Conservation (phyloP, 1,284 basidiomycete genomes). For the Malassezia obtusa region DNA sequence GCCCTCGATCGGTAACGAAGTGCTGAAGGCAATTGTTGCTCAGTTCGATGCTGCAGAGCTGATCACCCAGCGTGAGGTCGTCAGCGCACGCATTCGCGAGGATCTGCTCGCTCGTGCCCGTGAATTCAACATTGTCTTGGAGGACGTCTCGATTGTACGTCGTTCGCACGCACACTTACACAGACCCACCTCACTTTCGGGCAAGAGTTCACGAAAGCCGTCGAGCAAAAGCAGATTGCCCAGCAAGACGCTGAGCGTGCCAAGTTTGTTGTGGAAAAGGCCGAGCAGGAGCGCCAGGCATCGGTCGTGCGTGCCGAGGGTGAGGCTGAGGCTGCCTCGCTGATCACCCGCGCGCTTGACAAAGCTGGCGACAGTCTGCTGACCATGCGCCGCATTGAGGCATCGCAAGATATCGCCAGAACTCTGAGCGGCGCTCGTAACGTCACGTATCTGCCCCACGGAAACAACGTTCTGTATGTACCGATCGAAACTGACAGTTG, state of each 20-base stretch:
- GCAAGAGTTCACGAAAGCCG: constrained; percentile 62
- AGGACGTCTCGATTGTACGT: constrained; percentile 78
- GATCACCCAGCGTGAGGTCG: constrained; percentile 59
- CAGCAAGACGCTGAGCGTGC: constrained; percentile 89
- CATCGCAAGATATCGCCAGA: constrained; percentile 79
- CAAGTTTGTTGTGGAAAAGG: constrained; percentile 91
- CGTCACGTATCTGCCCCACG: constrained; percentile 51
- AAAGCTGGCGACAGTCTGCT: constrained; percentile 93
- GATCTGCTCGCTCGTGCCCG: constrained; percentile 85
- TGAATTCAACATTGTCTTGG: constrained; percentile 90
- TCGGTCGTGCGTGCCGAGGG: constrained; percentile 96
- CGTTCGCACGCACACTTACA: not conserved
- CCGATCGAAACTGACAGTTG: not conserved
- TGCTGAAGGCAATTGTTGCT: constrained; percentile 86
- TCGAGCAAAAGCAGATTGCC: constrained; percentile 95
- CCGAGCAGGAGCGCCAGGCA: constrained; percentile 97
- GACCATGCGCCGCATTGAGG: constrained; percentile 91
- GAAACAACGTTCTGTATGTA: constrained; percentile 47
- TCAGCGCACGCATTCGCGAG: constrained; percentile 84
- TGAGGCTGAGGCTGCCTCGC: constrained; percentile 76
- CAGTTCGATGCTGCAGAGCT: constrained; percentile 98
- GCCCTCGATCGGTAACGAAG: constrained; percentile 76
- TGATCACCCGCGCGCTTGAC: constrained; percentile 83
- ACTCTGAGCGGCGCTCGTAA: constrained; percentile 50
- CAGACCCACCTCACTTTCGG: constrained; percentile 55